phyloP scores from a whole-genome alignment of 208 protist species.

The Acanthamoeba castellanii region DNA sequence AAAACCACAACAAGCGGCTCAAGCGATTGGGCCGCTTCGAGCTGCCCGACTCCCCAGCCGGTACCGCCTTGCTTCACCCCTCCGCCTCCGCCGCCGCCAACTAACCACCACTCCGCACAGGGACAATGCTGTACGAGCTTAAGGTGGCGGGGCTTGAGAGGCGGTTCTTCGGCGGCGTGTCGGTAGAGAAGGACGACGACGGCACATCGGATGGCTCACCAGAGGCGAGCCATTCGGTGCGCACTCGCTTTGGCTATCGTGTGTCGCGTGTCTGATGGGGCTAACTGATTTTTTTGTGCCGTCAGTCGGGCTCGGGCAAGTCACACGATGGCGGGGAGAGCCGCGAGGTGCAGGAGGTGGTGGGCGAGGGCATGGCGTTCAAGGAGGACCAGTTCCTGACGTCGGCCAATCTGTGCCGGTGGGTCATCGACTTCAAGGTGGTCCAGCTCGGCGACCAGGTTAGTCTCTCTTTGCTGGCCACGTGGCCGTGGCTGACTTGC shows the following conservation, averaged over 20 bases:
- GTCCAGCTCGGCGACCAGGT: slow-evolving; percentile 20
- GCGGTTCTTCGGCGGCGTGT: slow-evolving; percentile 29
- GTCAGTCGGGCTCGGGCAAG: too few relatives aligned
- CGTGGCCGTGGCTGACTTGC: too few relatives aligned
- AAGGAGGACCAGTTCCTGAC: slow-evolving; percentile 61
- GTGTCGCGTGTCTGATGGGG: too few relatives aligned
- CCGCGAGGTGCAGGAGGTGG: not conserved
- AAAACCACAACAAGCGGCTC: not conserved
- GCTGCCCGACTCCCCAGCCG: not conserved
- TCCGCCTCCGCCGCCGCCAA: too few relatives aligned
- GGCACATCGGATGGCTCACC: not conserved
- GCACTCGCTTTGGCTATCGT: too few relatives aligned
- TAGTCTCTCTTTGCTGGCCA: too few relatives aligned
- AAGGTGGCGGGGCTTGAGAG: not conserved
- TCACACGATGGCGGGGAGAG: not conserved
- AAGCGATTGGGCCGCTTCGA: not conserved
- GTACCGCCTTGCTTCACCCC: not conserved
- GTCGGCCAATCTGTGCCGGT: slow-evolving; percentile 35
- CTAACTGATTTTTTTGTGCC: too few relatives aligned
- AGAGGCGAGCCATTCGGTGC: not conserved
- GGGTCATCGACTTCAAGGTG: slow-evolving; percentile 39
- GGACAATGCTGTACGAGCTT: not conserved
- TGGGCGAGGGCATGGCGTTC: not conserved
- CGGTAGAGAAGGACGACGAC: not conserved
- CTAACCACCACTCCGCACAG: too few relatives aligned